Evolutionary conservation across 2,329 filamentous ascomycete species (phyloP), one percentile per base, ranked within the genome.

Genomic region (Coniochaeta sp.): DNA sequence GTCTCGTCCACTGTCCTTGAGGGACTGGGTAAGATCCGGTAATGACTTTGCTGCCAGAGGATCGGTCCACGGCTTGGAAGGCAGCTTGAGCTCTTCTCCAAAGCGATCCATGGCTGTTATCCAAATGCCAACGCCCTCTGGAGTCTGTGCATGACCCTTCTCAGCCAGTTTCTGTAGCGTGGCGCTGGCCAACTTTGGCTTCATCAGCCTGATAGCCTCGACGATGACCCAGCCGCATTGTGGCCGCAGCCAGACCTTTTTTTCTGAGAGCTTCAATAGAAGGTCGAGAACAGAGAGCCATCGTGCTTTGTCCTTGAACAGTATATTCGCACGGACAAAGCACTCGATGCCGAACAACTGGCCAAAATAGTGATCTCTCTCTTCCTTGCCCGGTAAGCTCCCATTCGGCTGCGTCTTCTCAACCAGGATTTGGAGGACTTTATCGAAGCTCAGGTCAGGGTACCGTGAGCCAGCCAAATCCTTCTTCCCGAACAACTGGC

Each of bases 71-170:
- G 90, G 81, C 64, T 89, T 87, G 28, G 81, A 78, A 0, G 89
- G 88, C 47, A 89, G 77, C 57, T 84, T 83, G 59, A 89, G 78
- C 8, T 82, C 76, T 0, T 88, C 83, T 36, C 54, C 54, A 66
- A 90, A 91, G 22, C 77, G 77, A 58, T 83, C 81, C 62, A 84
- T 81, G 1, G 89, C 83, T 5, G 85, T 83, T 34, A 98, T 79
- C 92, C 93, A 98, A 60, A 97, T 85, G 0, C 91, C 91, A 24
- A 97, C 86, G 7, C 93, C 93, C 71, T 98, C 93, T 0, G 92
- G 89, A 0, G 92, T 93, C 71, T 89, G 89, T 9, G 87, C 85
- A 56, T 96, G 77, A 10, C 89, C 87, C 56, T 84, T 81, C 17
- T 84, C 79, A 22, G 80, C 78, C 9, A 96, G 70, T 42, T 81